phyloP scores from a whole-genome alignment of 2,329 filamentous ascomycete genomes.

The Exophiala phaeomuriformis region DNA sequence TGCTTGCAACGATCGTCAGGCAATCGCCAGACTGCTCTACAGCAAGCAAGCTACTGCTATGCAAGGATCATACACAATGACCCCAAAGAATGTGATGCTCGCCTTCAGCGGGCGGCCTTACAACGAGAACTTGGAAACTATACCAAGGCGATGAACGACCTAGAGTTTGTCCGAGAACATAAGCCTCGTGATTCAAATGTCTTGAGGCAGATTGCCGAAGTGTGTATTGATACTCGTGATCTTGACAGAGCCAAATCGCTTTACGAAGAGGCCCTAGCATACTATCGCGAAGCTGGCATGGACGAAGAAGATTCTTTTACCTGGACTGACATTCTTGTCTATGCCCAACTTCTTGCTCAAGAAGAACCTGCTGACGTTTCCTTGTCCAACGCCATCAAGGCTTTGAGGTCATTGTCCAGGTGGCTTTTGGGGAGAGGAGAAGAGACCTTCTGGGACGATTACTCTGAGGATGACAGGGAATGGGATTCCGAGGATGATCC shows the following conservation, averaged over 20 bases:
- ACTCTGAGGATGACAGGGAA: conserved; percentile 69
- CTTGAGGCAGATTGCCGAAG: conserved; percentile 50
- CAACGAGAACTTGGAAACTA: conserved; percentile 46
- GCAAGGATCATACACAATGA: conserved; percentile 49
- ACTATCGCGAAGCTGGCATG: conserved; percentile 41
- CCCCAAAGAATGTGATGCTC: conserved; percentile 45
- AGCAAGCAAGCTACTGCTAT: conserved; percentile 48
- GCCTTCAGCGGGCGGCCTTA: conserved; percentile 50
- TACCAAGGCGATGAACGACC: conserved; percentile 44
- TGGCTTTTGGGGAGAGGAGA: conserved; percentile 72
- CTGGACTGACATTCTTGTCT: conserved; percentile 83
- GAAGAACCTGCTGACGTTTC: conserved; percentile 42
- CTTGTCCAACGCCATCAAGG: conserved; percentile 52
- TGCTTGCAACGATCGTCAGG: conserved; percentile 43
- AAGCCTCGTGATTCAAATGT: conserved; percentile 49
- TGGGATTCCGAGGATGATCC: conserved; percentile 70
- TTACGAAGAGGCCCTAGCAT: conserved; percentile 48
- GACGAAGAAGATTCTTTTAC: conserved; percentile 41
- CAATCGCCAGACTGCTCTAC: conserved; percentile 36
- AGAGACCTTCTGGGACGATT: conserved; percentile 71
- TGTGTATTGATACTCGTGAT: conserved; percentile 47
- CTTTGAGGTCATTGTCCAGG: conserved; percentile 65
- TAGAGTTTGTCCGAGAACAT: conserved; percentile 49
- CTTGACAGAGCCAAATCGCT: conserved; percentile 42
- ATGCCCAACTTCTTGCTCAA: conserved; percentile 68